Evolutionary conservation across 306 rosid species (phyloP).

Genomic region (Comarum palustre): DNA sequence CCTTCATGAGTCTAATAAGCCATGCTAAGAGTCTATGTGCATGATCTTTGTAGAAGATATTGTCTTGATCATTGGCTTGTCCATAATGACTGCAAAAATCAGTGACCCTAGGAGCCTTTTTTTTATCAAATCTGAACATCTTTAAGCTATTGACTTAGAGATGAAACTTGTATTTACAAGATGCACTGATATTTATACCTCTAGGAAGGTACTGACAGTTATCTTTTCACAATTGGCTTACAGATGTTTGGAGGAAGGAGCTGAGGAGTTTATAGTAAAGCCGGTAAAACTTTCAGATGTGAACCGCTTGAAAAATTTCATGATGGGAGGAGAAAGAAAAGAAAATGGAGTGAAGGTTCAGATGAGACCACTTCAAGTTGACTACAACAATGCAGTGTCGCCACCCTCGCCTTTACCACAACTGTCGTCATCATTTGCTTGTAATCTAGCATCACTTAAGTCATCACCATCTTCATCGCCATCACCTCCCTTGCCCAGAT

Average conservation of each 20-base stretch:
- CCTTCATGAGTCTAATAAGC: background rate
- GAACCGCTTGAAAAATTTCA: slow-evolving; percentile 61
- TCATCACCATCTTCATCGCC: slow-evolving; percentile 15
- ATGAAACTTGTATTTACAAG: background rate
- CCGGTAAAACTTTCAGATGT: slow-evolving; percentile 88
- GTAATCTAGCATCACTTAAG: slow-evolving; percentile 29
- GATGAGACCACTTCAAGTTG: slow-evolving; percentile 38
- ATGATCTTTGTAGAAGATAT: background rate
- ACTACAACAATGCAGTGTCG: slow-evolving; percentile 24
- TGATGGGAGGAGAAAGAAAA: slow-evolving; percentile 56
- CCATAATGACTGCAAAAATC: background rate
- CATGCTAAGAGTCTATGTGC: background rate
- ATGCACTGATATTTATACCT: background rate
- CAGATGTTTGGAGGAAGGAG: slow-evolving; percentile 98
- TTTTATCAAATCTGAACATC: background rate
- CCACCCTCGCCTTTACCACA: slow-evolving; percentile 15
- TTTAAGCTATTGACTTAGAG: background rate
- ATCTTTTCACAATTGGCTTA: background rate
- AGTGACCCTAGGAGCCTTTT: background rate
- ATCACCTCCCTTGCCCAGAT: slow-evolving; percentile 22
- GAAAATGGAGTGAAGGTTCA: slow-evolving; percentile 32
- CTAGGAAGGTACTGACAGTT: background rate
- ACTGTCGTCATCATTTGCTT: slow-evolving; percentile 25
- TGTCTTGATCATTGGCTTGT: background rate
- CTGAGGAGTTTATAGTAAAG: slow-evolving; percentile 80